Percentiles rank a stretch among this genome's conserved stretches.
These are phyloP conservation scores for Capronia americana DNA, from an alignment of 2,329 filamentous ascomycete species.

Conservation along the genomic window DNA sequence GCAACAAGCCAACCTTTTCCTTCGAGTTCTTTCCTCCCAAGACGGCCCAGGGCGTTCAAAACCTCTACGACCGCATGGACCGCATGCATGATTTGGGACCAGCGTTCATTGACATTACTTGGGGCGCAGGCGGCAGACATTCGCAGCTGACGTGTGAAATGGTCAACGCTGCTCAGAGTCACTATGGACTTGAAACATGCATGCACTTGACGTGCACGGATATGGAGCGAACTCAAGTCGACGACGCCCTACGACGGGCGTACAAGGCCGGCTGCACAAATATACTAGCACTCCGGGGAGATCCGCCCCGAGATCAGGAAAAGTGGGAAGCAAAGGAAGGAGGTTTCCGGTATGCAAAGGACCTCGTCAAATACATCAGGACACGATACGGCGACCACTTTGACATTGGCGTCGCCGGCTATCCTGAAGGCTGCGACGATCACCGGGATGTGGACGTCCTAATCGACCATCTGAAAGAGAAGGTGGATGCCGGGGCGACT, in stretches of 20 bases:
- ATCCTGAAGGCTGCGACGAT: conserved; percentile 94
- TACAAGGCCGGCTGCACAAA: conserved; percentile 97
- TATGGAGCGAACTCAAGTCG: conserved; percentile 92
- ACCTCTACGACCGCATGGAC: conserved; percentile 99
- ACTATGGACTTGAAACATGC: conserved; percentile 95
- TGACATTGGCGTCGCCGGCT: conserved; percentile 95
- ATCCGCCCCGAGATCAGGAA: conserved; percentile 91
- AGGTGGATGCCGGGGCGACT: conserved; percentile 89
- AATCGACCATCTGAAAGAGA: conserved; percentile 93
- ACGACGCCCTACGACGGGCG: conserved; percentile 82
- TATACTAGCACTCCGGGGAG: conserved; percentile 89
- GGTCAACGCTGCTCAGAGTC: conserved; percentile 93
- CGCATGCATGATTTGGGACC: conserved; percentile 95
- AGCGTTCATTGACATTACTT: conserved; percentile 97
- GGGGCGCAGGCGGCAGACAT: conserved; percentile 91
- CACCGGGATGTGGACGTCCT: conserved; percentile 84
- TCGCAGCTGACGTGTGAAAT: conserved; percentile 96
- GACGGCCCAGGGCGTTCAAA: conserved; percentile 87
- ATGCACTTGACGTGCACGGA: conserved; percentile 99
- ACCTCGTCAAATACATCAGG: conserved; percentile 84
- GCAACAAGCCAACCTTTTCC: conserved; percentile 86
- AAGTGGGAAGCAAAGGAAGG: conserved; percentile 89
- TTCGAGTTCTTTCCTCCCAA: conserved; percentile 99
- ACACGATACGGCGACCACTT: conserved; percentile 85
- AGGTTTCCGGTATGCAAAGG: conserved; percentile 89